These are phyloP conservation scores for Galerina marginata DNA, from an alignment of 768 basidiomycete genomes.

Conservation along the genomic window DNA sequence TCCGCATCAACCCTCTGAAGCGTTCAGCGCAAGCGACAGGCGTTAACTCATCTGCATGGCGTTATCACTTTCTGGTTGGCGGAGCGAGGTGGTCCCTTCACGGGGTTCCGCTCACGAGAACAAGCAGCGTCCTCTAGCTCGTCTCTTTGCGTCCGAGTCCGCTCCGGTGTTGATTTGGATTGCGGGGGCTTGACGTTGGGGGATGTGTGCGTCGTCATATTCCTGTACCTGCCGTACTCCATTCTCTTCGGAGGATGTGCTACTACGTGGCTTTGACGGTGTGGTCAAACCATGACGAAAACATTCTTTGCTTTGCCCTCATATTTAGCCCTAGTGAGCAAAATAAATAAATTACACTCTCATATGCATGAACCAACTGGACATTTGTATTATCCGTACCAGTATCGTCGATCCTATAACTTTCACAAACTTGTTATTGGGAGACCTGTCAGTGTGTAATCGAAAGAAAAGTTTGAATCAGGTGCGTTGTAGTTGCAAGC, in stretches of 20 bases:
- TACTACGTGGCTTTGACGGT: slow-evolving; percentile 85
- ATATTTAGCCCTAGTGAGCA: not conserved
- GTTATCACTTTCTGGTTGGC: slow-evolving; percentile 72
- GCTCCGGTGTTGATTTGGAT: slow-evolving; percentile 60
- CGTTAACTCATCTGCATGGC: slow-evolving; percentile 61
- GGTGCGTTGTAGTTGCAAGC: not conserved
- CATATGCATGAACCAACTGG: no score
- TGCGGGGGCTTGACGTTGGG: slow-evolving; percentile 47
- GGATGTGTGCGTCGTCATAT: slow-evolving; percentile 71
- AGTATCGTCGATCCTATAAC: no score
- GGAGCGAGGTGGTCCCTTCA: slow-evolving; percentile 67
- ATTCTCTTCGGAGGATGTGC: slow-evolving; percentile 43
- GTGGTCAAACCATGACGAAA: slow-evolving; percentile 81
- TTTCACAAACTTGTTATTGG: no score
- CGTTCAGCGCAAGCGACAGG: slow-evolving; percentile 57
- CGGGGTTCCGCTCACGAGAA: slow-evolving; percentile 47
- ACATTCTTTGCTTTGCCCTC: slow-evolving; percentile 42
- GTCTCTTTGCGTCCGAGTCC: slow-evolving; percentile 49
- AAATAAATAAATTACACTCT: not conserved
- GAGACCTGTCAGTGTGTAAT: no score
- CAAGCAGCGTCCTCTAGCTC: slow-evolving; percentile 42
- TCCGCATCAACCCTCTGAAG: slow-evolving; percentile 72
- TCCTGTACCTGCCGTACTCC: slow-evolving; percentile 77
- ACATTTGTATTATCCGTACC: no score
- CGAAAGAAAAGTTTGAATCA: no score